Evolutionary conservation across 2,329 filamentous ascomycete genomes (phyloP).

Genomic region (Hortaea werneckii): DNA sequence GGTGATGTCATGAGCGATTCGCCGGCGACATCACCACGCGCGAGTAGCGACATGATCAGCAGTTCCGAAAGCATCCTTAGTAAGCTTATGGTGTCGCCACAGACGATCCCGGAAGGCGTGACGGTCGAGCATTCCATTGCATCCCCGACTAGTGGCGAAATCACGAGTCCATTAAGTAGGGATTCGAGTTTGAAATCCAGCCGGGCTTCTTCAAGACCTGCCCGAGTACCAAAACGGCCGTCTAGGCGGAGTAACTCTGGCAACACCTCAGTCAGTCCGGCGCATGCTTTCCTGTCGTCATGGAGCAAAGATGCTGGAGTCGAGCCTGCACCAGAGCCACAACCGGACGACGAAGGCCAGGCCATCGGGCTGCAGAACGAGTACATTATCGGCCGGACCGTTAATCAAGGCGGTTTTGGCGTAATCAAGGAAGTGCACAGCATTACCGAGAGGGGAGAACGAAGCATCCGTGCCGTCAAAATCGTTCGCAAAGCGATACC

Average conservation of each 20-base stretch:
- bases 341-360: slow-evolving; percentile 58
- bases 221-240: slow-evolving; percentile 8
- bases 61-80: slow-evolving; percentile 21
- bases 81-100: slow-evolving; percentile 20
- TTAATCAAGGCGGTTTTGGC: slow-evolving; percentile 57
- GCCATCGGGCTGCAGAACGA: slow-evolving; percentile 50
- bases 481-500: slow-evolving; percentile 52
- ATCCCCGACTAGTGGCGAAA: slow-evolving; percentile 14
- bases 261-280: slow-evolving; percentile 20
- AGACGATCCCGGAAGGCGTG: slow-evolving; percentile 22
- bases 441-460: slow-evolving; percentile 40
- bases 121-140: slow-evolving; percentile 17
- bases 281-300: slow-evolving; percentile 21
- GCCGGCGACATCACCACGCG: slow-evolving; percentile 14
- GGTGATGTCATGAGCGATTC: slow-evolving; percentile 9
- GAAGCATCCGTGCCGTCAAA: slow-evolving; percentile 53
- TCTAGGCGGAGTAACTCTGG: slow-evolving; percentile 5
- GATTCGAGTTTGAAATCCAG: slow-evolving; percentile 21
- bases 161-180: slow-evolving; percentile 17
- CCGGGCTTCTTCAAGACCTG: slow-evolving; percentile 10
- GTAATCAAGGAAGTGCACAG: slow-evolving; percentile 57
- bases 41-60: slow-evolving; percentile 13
- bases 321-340: slow-evolving; percentile 22
- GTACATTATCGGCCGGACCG: slow-evolving; percentile 57
- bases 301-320: slow-evolving; percentile 17